A percentile compares a stretch with the other conserved stretches of the same genome.
Conservation (phyloP, 1,284 basidiomycete genomes). For the Cutaneotrichosporon dermatis region DNA sequence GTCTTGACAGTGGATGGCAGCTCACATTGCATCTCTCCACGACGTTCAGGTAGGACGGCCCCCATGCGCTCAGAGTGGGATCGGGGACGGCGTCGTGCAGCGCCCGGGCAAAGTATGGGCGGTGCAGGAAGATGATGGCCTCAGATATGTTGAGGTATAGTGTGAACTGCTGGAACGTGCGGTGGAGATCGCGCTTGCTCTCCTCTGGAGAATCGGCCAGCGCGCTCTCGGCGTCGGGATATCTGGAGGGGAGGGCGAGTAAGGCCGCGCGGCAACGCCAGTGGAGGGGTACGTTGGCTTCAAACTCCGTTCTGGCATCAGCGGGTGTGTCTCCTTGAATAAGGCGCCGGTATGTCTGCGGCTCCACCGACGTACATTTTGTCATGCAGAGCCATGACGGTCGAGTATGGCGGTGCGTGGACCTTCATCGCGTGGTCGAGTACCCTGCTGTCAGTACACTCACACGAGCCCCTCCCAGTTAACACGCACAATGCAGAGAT, state of each 20-base stretch:
- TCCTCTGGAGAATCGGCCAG: constrained; percentile 16
- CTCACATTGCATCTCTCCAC: constrained; percentile 30
- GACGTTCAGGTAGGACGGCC: constrained; percentile 25
- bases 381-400: constrained; percentile 16
- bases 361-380: constrained; percentile 12
- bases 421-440: constrained; percentile 16
- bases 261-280: constrained; percentile 26
- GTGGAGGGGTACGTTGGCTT: constrained; percentile 18
- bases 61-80: constrained; percentile 19
- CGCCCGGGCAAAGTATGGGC: constrained; percentile 32
- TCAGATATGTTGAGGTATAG: constrained; percentile 29
- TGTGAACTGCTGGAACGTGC: constrained; percentile 25
- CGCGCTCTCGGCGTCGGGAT: constrained; percentile 18
- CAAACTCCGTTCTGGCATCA: constrained; percentile 18
- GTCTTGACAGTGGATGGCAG: not conserved
- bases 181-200: constrained; percentile 18
- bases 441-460: constrained; percentile 4
- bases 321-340: not conserved
- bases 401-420: constrained; percentile 11
- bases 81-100: constrained; percentile 20
- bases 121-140: constrained; percentile 24
- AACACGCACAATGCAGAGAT: constrained; percentile 11
- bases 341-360: too few relatives aligned
- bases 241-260: constrained; percentile 17
- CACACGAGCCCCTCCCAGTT: not conserved